These are phyloP conservation scores for Tulasnella sp. DNA, from an alignment of 768 basidiomycete species.

Conservation along the genomic window DNA sequence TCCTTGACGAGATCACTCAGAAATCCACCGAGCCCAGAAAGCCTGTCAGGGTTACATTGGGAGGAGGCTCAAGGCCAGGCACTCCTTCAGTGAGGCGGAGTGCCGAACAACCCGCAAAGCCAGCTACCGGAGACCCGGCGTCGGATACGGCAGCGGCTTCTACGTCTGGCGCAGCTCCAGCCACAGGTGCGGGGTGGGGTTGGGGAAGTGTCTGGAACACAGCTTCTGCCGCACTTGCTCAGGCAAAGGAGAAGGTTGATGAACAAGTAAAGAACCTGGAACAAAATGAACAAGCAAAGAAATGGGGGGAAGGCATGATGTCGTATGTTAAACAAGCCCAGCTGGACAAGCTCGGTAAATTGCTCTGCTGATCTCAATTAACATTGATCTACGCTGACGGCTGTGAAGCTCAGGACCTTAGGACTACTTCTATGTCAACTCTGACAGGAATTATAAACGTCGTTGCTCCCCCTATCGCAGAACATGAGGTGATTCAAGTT, in stretches of 20 bases:
- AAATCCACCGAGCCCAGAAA: conserved; percentile 76
- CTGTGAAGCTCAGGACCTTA: conserved; percentile 74
- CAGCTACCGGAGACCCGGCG: conserved; percentile 15
- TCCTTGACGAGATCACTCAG: conserved; percentile 91
- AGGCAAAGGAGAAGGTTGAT: conserved; percentile 81
- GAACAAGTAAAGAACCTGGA: conserved; percentile 79
- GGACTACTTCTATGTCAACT: conserved; percentile 77
- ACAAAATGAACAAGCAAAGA: conserved; percentile 70
- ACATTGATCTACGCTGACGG: neutral
- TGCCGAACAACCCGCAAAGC: conserved; percentile 1
- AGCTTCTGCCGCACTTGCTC: conserved; percentile 78
- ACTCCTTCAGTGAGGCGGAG: conserved; percentile 4
- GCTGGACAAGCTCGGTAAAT: conserved; percentile 78
- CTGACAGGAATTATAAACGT: conserved; percentile 88
- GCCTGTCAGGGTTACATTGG: conserved; percentile 37
- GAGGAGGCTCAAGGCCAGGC: conserved; percentile 44
- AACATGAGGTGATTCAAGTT: conserved; percentile 95
- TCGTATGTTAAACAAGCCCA: conserved; percentile 86
- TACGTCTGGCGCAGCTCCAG: conserved; percentile 24
- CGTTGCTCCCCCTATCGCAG: conserved; percentile 95
- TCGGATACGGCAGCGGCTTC: conserved; percentile 23
- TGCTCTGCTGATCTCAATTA: neutral
- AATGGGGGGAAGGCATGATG: conserved; percentile 78
- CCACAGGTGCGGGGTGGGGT: conserved; percentile 65
- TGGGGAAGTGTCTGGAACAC: conserved; percentile 66